Evolutionary conservation across 495 filamentous ascomycete species (phyloP), one percentile per base, ranked within the genome.

Genomic region (Evernia prunastri): DNA sequence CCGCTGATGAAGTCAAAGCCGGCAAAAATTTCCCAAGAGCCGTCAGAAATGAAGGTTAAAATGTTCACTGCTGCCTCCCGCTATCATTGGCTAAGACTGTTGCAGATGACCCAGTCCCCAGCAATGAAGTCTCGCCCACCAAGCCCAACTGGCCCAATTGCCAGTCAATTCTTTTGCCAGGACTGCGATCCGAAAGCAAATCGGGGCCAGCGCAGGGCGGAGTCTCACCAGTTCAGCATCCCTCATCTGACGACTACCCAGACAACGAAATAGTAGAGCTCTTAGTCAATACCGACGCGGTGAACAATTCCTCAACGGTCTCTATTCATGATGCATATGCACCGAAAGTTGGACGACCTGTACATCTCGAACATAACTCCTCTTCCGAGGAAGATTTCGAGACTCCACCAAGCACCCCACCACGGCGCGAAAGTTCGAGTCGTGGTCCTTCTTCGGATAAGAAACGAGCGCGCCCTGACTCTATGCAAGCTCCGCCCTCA

Each of bases 401-500:
- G 36, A 68, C 63, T 7, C 63, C 63, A 9, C 67, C 67, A 1
- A 59, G 59, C 15, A 63, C 67, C 25, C 67, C 67, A 25, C 66
- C 63, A 7, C 27, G 9, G 4, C 27, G 4, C 15, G 53, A 33
- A 57, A 27, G 9, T 3, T 20, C 35, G 62, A 64, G 33, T 54
- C 0, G 23, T 25, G 31, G 29, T 9, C 42, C 59, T 31, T 25
- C 54, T 25, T 5, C 18, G 2, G 45, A 29, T 40, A 47, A 39
- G 15, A 68, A 68, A 29, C 29, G 66, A 58, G 37, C 43, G 1
- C 39, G 33, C 31, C 54, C 63, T 33, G 63, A 61, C 37, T 23
- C 33, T n/a, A 36, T 57, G 56, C 51, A 40, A 56, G 63, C 63
- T 0, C 51, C 54, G 1, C 31, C 59, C 7, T 17, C 66, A 12